phyloP scores from a whole-genome alignment of 1,139 yeast genomes.

The Diutina ranongensis region DNA sequence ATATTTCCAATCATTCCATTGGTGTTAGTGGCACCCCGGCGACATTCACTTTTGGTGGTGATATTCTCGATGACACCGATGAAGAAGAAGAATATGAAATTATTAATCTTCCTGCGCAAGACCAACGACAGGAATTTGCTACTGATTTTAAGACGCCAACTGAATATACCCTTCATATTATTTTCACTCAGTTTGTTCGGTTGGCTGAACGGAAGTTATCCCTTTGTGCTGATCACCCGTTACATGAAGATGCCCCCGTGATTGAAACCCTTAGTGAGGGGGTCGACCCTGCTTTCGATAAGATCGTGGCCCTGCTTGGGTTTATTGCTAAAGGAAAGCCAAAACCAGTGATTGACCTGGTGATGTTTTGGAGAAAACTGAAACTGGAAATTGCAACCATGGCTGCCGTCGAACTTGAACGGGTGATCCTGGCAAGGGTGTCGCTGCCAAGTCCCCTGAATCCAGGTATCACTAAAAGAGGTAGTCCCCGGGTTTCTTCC shows the following conservation, averaged over 20 bases:
- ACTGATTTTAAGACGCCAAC: constrained; percentile 73
- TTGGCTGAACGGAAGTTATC: constrained; percentile 82
- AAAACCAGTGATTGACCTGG: constrained; percentile 92
- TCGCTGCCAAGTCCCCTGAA: constrained; percentile 1
- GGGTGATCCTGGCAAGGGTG: not conserved
- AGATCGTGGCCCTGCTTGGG: constrained; percentile 75
- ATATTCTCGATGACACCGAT: not conserved
- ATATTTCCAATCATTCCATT: not conserved
- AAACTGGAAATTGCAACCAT: constrained; percentile 73
- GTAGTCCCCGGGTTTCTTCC: not conserved
- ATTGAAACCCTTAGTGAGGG: constrained; percentile 80
- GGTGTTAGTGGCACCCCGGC: not conserved
- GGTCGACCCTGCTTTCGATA: constrained; percentile 75
- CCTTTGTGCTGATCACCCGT: constrained; percentile 56
- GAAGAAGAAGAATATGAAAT: not conserved
- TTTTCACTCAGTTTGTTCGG: constrained; percentile 91
- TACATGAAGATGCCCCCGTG: constrained; percentile 69
- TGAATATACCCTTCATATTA: constrained; percentile 85
- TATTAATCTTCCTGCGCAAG: not conserved
- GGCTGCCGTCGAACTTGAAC: constrained; percentile 55
- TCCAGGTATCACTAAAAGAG: constrained; percentile 1
- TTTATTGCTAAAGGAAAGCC: constrained; percentile 85
- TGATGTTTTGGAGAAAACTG: constrained; percentile 95
- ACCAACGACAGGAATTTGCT: constrained; percentile 17
- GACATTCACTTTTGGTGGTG: constrained; percentile 3